phyloP scores from a whole-genome alignment of 78 protist species.

The Dictyostelium firmibasis region DNA sequence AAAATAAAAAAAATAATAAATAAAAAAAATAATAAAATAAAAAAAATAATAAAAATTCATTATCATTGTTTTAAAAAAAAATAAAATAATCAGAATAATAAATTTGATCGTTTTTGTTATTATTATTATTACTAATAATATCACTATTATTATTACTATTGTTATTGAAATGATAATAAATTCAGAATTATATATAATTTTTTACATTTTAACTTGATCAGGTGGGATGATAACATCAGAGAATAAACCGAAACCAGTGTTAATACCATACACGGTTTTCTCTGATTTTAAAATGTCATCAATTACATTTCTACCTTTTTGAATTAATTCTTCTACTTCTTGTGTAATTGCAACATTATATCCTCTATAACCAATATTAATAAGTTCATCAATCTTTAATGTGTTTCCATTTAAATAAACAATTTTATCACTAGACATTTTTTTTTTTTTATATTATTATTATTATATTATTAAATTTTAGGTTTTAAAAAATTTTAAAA shows the following conservation, averaged over 20 bases:
- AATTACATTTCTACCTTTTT: slow-evolving; percentile 67
- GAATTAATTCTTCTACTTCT: slow-evolving; percentile 40
- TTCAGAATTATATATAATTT: no score
- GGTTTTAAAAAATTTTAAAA: no score
- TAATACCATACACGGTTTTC: slow-evolving; percentile 80
- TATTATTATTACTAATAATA: no score
- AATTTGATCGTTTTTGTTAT: no score
- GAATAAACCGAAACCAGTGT: slow-evolving; percentile 87
- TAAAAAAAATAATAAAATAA: background rate
- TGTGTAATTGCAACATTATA: slow-evolving; percentile 33
- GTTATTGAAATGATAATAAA: background rate
- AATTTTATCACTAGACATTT: background rate
- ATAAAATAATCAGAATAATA: no score
- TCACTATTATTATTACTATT: background rate
- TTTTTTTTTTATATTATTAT: background rate
- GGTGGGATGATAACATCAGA: slow-evolving; percentile 75
- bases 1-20: slow-evolving; percentile 32
- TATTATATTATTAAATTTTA: background rate
- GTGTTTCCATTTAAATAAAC: slow-evolving; percentile 66
- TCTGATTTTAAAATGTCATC: slow-evolving; percentile 55
- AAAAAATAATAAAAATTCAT: background rate
- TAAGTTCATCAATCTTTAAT: slow-evolving; percentile 26
- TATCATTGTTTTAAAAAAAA: background rate
- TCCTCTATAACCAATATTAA: slow-evolving; percentile 61
- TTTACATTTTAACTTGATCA: slow-evolving; percentile 50